Evolutionary conservation across 2,329 filamentous ascomycete genomes (phyloP).

Genomic region (Fusarium phyllophilum): DNA sequence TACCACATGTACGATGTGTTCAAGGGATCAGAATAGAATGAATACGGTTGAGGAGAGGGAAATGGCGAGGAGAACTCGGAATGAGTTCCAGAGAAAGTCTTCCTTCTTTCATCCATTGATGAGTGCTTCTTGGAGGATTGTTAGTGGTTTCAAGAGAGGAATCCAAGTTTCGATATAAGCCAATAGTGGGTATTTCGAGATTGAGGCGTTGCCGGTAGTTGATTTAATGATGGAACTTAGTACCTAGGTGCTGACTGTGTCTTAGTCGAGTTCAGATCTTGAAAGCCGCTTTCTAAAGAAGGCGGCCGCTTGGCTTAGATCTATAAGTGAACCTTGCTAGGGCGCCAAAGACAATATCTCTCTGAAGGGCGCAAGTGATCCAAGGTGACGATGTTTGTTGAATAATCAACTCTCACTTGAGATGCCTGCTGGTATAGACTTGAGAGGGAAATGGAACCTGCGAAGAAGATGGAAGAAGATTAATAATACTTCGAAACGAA

Average conservation of each 20-base stretch:
- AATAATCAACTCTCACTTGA: neutral
- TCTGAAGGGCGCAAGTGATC: neutral
- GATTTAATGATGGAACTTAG: slow-evolving; percentile 6
- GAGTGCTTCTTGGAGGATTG: slow-evolving; percentile 18
- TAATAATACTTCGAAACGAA: neutral
- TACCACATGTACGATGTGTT: slow-evolving; percentile 30
- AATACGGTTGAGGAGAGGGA: slow-evolving; percentile 32
- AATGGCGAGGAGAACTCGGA: slow-evolving; percentile 17
- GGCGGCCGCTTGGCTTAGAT: neutral
- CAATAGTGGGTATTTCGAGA: neutral
- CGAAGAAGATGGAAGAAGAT: neutral
- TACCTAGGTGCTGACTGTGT: slow-evolving; percentile 21
- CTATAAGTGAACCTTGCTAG: neutral
- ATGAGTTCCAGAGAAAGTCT: slow-evolving; percentile 14
- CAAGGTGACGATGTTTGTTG: neutral
- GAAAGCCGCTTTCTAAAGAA: neutral
- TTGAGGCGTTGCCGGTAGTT: slow-evolving; percentile 4
- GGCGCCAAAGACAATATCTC: neutral
- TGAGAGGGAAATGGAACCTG: neutral
- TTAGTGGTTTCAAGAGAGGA: neutral
- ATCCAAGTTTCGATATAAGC: neutral
- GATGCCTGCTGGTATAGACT: neutral
- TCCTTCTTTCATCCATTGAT: slow-evolving; percentile 14
- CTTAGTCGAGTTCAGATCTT: slow-evolving; percentile 3
- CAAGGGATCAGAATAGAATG: slow-evolving; percentile 24